A percentile compares a stretch with the other conserved stretches of the same genome.
These are phyloP conservation scores for Geranium brycei DNA, from an alignment of 345 rosid genomes.

Conservation along the genomic window DNA sequence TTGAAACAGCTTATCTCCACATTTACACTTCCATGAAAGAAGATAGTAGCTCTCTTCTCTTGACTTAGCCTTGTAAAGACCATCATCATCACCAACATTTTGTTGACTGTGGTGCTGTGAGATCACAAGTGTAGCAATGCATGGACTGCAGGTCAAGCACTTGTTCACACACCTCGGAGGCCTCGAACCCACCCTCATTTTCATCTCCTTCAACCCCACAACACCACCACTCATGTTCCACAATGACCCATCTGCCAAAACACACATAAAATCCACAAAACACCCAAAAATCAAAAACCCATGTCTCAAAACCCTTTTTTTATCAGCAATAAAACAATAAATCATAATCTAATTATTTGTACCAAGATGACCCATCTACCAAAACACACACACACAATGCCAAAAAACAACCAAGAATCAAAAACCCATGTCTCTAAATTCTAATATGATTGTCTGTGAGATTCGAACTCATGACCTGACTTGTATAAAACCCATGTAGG, in stretches of 20 bases:
- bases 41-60: slow-evolving; percentile 23
- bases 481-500: too few species aligned
- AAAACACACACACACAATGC: background rate
- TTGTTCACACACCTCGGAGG: slow-evolving; percentile 27
- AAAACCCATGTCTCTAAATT: background rate
- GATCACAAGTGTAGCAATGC: slow-evolving; percentile 26
- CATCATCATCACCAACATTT: background rate
- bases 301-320: too few species aligned
- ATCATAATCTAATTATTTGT: too few species aligned
- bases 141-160: slow-evolving; percentile 30
- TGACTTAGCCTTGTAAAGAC: background rate
- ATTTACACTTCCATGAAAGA: slow-evolving; percentile 32
- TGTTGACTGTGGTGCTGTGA: slow-evolving; percentile 14
- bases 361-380: slow-evolving; percentile 9
- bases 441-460: too few species aligned
- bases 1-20: slow-evolving; percentile 28
- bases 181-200: slow-evolving; percentile 26
- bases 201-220: slow-evolving; percentile 8
- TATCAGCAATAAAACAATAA: too few species aligned
- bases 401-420: background rate
- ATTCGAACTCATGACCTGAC: too few species aligned
- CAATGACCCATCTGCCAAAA: slow-evolving; percentile 7
- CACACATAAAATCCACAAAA: background rate
- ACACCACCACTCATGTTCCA: slow-evolving; percentile 1
- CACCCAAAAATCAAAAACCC: background rate